Evolutionary conservation across 345 rosid species (phyloP), one percentile per base, ranked within the genome.

Genomic region (Turritis glabra): DNA sequence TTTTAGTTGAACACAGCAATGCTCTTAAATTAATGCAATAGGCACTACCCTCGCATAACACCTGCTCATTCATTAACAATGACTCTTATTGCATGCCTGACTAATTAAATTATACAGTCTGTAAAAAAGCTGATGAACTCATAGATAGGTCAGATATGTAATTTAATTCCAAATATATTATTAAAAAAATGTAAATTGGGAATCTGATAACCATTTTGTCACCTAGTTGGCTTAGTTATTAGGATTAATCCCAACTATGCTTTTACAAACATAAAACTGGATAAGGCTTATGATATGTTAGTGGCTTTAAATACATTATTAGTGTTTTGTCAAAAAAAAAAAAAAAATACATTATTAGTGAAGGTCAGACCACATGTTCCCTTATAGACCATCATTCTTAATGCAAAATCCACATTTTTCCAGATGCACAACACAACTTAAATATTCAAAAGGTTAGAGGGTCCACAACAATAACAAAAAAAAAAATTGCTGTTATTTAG

Each of bases 1-100:
- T 35, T 61, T 37, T 61, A 50, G 61, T 50, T 38, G 69, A 50
- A 50, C 68, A 48, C 51, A 71, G 5, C 37, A 71, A 50, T 59
- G 50, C 40, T 35, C 38, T 35, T 26, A 72, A 27, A 18, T 72
- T 72, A 62, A 71, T 71, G 62, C 69, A 61, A 35, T 62, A 71
- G 9, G 9, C 62, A 38, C 41, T 50, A 18, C 23, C 23, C 29
- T 52, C 76, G 22, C 55, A 27, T 40, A 40, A 30, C 55, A 63
- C 55, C 44, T 64, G 48, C 48, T 22, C 46, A 29, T 52, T 52
- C 55, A 72, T 51, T 63, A 73, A 41, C 35, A 73, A 73, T 63
- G 33, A 7, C 32, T 51, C 52, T 50, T 51, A 44, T 29, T 63
- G 63, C 46, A 52, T 63, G 63, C 18, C 63, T 63, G 63, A 40